Evolutionary conservation across 768 basidiomycete genomes (phyloP), one percentile per base, ranked within the genome.

Genomic region (Tubosaeta sp.): DNA sequence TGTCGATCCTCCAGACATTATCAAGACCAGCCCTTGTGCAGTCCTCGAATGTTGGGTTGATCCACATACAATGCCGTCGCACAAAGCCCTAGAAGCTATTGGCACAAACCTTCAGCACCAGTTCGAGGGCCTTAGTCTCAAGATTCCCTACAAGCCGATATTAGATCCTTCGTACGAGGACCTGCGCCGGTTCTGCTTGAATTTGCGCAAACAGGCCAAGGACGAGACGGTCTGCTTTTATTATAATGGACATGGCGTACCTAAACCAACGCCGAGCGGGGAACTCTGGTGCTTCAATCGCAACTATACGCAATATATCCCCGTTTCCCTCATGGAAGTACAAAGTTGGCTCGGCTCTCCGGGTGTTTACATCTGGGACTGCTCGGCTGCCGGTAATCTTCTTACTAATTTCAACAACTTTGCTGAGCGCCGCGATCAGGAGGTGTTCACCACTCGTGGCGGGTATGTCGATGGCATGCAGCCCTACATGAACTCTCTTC

Each of bases 241-340:
- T 70, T 99, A 98, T 72, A 99, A 98, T 57, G 96, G 96, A 3
- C 96, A 98, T 55, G 96, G 96, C 21, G 96, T 99, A 19, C 95
- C 95, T 2, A 94, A 91, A 62, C 96, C 96, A 11, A 98, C 96
- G 0, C 77, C 89, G 0, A 94, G 90, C 56, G 90, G 96, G 21
- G 96, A 99, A 69, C 78, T 99, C 46, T 99, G 96, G 96, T 94
- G 96, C 49, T 99, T 99, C 75, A 98, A 99, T 69, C 79, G 85
- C 62, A 88, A 83, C 59, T 98, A 98, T 68, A 97, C 96, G 0
- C 95, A 99, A 69, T 99, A 99, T 64, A 98, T 98, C 52, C 96
- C 96, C 0, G 89, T 98, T 11, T 94, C 92, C 16, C 75, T 99
- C 38, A 87, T 87, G 67, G 96, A 99, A 59, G 77, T 99, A 14